Conservation (phyloP, 148 eudicot species). For the Polygonum maritimum region DNA sequence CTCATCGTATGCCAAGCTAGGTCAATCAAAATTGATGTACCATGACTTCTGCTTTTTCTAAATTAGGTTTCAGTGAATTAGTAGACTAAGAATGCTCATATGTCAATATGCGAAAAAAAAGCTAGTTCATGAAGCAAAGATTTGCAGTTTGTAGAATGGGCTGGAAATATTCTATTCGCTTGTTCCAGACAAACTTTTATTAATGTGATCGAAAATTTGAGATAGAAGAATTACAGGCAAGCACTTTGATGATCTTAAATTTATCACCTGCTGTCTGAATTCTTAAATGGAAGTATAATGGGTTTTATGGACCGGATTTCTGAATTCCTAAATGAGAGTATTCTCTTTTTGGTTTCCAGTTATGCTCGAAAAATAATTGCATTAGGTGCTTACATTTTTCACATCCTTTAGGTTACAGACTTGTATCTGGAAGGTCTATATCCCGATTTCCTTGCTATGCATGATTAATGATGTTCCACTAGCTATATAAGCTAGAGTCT, state of each 20-base stretch:
- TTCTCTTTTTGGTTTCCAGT: background rate
- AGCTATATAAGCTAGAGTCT: background rate
- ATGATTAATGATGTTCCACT: background rate
- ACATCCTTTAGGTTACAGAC: background rate
- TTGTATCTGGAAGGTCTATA: background rate
- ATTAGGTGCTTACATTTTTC: background rate
- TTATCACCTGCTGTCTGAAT: background rate
- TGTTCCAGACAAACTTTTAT: background rate
- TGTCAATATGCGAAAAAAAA: background rate
- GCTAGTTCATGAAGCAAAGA: background rate
- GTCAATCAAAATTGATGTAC: background rate
- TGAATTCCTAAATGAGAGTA: background rate
- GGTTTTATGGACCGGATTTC: background rate
- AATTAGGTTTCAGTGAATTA: background rate
- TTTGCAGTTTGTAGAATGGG: background rate
- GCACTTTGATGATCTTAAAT: constrained; percentile 2
- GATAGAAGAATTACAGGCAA: background rate
- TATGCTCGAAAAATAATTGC: background rate
- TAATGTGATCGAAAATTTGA: background rate
- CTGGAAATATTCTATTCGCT: background rate
- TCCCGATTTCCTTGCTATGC: background rate
- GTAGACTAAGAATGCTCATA: background rate
- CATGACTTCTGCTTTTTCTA: background rate
- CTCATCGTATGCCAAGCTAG: background rate
- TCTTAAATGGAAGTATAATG: background rate